These are phyloP conservation scores for Candida schatavii DNA, from an alignment of 805 yeast species.

Conservation along the genomic window DNA sequence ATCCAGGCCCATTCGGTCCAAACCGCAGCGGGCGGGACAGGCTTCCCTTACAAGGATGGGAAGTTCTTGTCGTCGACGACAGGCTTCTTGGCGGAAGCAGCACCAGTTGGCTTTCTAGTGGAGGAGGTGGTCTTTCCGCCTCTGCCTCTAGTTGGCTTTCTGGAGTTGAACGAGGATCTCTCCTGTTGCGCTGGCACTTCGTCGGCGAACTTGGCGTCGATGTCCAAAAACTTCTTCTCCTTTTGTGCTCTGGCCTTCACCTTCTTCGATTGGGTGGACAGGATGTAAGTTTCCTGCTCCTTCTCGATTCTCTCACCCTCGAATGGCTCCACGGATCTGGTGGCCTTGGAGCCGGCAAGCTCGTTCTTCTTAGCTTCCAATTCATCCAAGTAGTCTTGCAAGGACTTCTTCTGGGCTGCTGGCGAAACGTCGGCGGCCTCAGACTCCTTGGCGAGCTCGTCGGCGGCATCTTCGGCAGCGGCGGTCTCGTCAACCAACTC, in stretches of 20 bases:
- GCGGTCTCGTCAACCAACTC: slow-evolving; percentile 68
- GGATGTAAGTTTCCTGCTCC: slow-evolving; percentile 58
- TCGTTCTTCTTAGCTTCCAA: slow-evolving; percentile 44
- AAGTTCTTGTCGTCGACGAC: slow-evolving; percentile 60
- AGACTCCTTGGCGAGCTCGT: slow-evolving; percentile 44
- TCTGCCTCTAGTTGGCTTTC: slow-evolving; percentile 14
- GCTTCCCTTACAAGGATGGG: slow-evolving; percentile 54
- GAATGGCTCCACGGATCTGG: slow-evolving; percentile 24
- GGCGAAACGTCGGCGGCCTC: slow-evolving; percentile 40
- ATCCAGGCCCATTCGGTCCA: no score
- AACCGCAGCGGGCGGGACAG: neutral
- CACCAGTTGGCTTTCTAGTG: slow-evolving; percentile 27
- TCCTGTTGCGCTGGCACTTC: slow-evolving; percentile 35
- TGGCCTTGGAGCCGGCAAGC: slow-evolving; percentile 41
- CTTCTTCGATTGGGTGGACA: slow-evolving; percentile 64
- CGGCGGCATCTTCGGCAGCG: slow-evolving; percentile 39
- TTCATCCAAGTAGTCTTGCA: slow-evolving; percentile 84
- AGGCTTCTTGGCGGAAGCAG: slow-evolving; percentile 32
- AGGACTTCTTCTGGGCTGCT: slow-evolving; percentile 59
- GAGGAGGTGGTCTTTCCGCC: slow-evolving; percentile 28
- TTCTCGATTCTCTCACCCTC: slow-evolving; percentile 55
- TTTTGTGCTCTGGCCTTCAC: slow-evolving; percentile 70
- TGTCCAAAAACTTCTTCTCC: slow-evolving; percentile 75
- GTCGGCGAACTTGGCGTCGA: slow-evolving; percentile 70
- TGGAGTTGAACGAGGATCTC: slow-evolving; percentile 13